Conservation (phyloP, 352 stramenopile species). For the Globisporangium nodosum region DNA sequence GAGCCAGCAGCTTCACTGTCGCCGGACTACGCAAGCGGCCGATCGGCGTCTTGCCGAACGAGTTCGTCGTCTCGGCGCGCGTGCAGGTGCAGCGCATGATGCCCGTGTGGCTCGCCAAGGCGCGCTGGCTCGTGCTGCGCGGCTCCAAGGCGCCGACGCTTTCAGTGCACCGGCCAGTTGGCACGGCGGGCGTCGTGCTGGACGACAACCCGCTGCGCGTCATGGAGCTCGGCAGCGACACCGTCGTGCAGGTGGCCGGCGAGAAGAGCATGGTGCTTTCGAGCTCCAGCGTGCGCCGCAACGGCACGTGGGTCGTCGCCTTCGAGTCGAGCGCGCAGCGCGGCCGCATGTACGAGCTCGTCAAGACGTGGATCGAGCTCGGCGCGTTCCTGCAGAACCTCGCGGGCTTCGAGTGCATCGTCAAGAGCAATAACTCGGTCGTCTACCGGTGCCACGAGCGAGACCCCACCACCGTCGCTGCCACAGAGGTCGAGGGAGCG, state of each 20-base stretch:
- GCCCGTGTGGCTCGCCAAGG: conserved; percentile 45
- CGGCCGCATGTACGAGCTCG: conserved; percentile 38
- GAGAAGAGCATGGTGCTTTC: conserved; percentile 43
- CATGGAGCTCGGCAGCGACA: conserved; percentile 49
- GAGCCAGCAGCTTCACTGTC: not conserved
- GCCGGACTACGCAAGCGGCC: conserved; percentile 9
- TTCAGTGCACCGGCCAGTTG: conserved; percentile 39
- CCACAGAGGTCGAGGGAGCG: not conserved
- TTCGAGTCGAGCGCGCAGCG: conserved; percentile 42
- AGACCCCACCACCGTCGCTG: conserved; percentile 5
- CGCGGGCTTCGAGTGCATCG: conserved; percentile 36
- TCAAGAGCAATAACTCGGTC: conserved; percentile 41
- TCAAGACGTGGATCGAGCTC: conserved; percentile 56
- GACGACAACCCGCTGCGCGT: conserved; percentile 40
- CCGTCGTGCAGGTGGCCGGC: conserved; percentile 28
- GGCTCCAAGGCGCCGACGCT: conserved; percentile 56
- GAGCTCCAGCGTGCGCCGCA: conserved; percentile 44
- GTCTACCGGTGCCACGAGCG: conserved; percentile 48
- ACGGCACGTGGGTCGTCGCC: conserved; percentile 44
- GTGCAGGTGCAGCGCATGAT: conserved; percentile 47
- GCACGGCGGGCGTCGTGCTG: conserved; percentile 13
- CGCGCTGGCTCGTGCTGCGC: conserved; percentile 51
- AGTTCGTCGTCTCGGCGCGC: conserved; percentile 40
- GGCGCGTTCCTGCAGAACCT: conserved; percentile 44
- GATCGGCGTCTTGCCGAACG: conserved; percentile 33